These are phyloP conservation scores for Pestalotiopsis sp. DNA, from an alignment of 2,329 filamentous ascomycete species.

Conservation along the genomic window DNA sequence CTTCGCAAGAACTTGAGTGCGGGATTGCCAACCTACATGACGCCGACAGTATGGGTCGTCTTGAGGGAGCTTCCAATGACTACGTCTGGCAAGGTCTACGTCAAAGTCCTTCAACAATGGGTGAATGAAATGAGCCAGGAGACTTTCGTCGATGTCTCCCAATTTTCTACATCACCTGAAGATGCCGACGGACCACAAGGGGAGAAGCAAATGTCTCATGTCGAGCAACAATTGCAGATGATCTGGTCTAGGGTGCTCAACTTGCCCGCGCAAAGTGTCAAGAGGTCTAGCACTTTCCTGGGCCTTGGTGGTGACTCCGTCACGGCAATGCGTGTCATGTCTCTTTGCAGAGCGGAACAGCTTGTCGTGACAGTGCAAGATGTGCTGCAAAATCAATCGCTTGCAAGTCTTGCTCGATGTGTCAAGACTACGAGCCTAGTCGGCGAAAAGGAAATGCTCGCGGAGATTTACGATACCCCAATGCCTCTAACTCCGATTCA, in stretches of 20 bases:
- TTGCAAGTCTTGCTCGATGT: constrained; percentile 10
- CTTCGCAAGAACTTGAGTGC: constrained; percentile 3
- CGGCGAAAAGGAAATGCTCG: background rate
- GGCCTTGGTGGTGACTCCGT: constrained; percentile 14
- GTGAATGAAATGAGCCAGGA: constrained; percentile 12
- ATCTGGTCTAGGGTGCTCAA: constrained; percentile 9
- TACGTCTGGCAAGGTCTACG: constrained; percentile 11
- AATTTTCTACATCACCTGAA: background rate
- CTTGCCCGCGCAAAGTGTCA: background rate
- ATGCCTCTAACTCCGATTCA: constrained; percentile 6
- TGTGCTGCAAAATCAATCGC: constrained; percentile 9
- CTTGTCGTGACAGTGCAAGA: constrained; percentile 13
- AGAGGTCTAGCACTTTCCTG: constrained; percentile 6
- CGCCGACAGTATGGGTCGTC: constrained; percentile 10
- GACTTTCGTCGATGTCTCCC: constrained; percentile 1
- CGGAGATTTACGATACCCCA: constrained; percentile 12
- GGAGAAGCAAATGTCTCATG: background rate
- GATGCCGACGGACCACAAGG: background rate
- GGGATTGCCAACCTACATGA: constrained; percentile 12
- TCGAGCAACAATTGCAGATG: background rate
- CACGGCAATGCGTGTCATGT: constrained; percentile 14
- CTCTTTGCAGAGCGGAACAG: constrained; percentile 3
- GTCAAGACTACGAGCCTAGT: background rate
- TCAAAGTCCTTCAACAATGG: constrained; percentile 12
- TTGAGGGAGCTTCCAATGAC: constrained; percentile 11